Evolutionary conservation across 2,329 filamentous ascomycete genomes (phyloP), one percentile per base, ranked within the genome.

Genomic region (Monosporascus sp.): DNA sequence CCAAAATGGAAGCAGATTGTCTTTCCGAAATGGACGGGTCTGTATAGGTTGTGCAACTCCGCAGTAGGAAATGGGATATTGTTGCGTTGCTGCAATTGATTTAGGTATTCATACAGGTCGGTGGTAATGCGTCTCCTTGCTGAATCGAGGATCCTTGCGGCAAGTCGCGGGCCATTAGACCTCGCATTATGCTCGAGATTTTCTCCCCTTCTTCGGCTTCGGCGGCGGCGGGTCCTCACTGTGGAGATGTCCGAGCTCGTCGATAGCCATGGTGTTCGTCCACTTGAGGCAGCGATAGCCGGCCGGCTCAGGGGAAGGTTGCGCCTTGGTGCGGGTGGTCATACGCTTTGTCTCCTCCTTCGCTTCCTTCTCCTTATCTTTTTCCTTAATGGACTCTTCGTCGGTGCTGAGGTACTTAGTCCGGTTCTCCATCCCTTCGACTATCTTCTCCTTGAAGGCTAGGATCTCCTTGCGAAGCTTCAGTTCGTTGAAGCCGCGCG

Each of bases 381-480:
- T 58, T 46, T 67, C 62, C 40, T 64, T 64, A 31, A 62, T 65
- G 14, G 62, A 60, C 40, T 62, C 62, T 16, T 60, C 58, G 20
- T 78, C 75, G 1, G 71, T 67, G 34, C 81, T 73, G 52, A 95
- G 78, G 64, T 96, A 96, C 59, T 81, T 76, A 57, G 84, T 84
- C 57, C 95, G 86, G 64, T 86, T 87, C 63, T 86, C 78, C 92
- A 97, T 97, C 64, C 91, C 85, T 57, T 81, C 80, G 24, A 80
- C 75, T 58, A 97, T 96, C 63, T 84, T 83, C 41, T 92, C 86
- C 49, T 85, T 86, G 74, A 87, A 96, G 20, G 79, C 73, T 49
- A 87, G 76, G 4, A 99, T 80, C 69, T 97, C 93, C 71, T 97
- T 97, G 56, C 88, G 84, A 49, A 99, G 78, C 66, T 91, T 92